Percentiles rank a stretch among this genome's conserved stretches.
phyloP scores from a whole-genome alignment of 768 basidiomycete species.

The Guyanaporus albipodus region DNA sequence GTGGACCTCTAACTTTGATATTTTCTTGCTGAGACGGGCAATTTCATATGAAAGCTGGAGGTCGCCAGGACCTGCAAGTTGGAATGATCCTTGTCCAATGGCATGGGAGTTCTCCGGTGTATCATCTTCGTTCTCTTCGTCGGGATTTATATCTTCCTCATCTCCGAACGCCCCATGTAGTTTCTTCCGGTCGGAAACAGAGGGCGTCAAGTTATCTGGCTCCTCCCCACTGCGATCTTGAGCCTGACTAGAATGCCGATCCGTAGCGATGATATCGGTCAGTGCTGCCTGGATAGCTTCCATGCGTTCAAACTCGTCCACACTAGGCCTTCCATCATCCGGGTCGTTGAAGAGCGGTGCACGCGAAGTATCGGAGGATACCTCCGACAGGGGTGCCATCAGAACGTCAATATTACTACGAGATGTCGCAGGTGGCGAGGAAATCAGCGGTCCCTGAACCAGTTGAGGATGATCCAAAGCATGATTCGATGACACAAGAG shows the following conservation, averaged over 20 bases:
- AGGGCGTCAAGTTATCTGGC: conserved; percentile 4
- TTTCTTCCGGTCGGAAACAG: conserved; percentile 12
- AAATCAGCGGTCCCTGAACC: conserved; percentile 17
- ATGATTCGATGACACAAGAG: conserved; percentile 20
- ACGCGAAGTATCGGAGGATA: conserved; percentile 50
- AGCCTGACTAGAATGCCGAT: conserved; percentile 45
- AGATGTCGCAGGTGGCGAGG: conserved; percentile 18
- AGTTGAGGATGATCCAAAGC: conserved; percentile 13
- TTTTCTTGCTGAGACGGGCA: conserved; percentile 67
- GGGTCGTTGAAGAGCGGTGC: conserved; percentile 81
- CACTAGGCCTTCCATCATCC: conserved; percentile 50
- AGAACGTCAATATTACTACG: conserved; percentile 69
- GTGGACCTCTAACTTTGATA: conserved; percentile 74
- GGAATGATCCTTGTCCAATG: conserved; percentile 52
- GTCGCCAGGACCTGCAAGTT: conserved; percentile 84
- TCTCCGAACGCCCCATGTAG: conserved; percentile 35
- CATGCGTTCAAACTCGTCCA: conserved; percentile 78
- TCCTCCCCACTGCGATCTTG: conserved; percentile 10
- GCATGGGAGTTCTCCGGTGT: conserved; percentile 15
- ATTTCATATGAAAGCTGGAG: conserved; percentile 88
- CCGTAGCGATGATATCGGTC: conserved; percentile 90
- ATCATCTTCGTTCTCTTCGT: conserved; percentile 47
- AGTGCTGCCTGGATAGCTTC: conserved; percentile 96
- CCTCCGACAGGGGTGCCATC: conserved; percentile 65
- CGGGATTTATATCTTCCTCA: conserved; percentile 35